phyloP scores from a whole-genome alignment of 169 alveolate species.

The Miamiensis avidus region DNA sequence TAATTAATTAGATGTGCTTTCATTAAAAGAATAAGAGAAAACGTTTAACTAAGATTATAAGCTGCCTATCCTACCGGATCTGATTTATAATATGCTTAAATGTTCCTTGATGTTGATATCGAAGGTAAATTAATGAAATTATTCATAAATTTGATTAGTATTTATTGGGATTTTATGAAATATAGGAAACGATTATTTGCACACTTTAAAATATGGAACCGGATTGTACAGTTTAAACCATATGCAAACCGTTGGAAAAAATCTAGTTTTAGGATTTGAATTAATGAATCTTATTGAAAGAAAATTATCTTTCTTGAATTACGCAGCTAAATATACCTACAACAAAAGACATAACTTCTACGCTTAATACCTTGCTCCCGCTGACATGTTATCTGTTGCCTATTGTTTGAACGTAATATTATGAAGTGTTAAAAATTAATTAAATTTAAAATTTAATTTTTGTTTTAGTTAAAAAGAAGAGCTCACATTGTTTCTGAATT shows the following conservation, averaged over 20 bases:
- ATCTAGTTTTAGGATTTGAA: constrained; percentile 41
- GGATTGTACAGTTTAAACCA: constrained; percentile 35
- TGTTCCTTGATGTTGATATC: constrained; percentile 34
- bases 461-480: constrained; percentile 20
- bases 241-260: constrained; percentile 41
- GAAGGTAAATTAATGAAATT: constrained; percentile 3
- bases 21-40: constrained; percentile 30
- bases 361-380: constrained; percentile 38
- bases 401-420: constrained; percentile 3
- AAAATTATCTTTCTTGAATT: constrained; percentile 35
- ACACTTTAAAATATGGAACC: constrained; percentile 34
- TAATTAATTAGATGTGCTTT: constrained; percentile 33
- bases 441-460: neutral
- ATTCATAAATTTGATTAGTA: no score
- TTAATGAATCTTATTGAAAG: constrained; percentile 24
- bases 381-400: constrained; percentile 22
- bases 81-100: constrained; percentile 39
- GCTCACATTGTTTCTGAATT: constrained; percentile 41
- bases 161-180: neutral
- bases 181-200: constrained; percentile 30
- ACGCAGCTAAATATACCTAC: constrained; percentile 20
- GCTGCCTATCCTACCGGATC: constrained; percentile 36
- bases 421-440: neutral
- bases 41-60: constrained; percentile 12
- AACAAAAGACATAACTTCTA: constrained; percentile 12